Base-by-base conservation (phyloP, 805 yeast genomes). In the Cyberlindnera nakhonratchasimensis region DNA sequence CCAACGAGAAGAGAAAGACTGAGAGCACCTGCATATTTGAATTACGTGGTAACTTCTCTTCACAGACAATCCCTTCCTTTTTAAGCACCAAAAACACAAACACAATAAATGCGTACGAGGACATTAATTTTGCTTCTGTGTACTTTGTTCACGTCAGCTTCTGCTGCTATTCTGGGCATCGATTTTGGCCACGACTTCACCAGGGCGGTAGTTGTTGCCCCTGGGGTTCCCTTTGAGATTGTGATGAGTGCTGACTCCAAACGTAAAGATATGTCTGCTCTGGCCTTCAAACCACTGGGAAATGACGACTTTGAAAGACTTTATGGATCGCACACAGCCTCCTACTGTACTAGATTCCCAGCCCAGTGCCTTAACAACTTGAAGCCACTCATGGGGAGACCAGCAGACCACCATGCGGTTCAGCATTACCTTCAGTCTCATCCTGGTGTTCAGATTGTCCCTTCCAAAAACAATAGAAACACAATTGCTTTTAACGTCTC, bases 211-310 rank as follows among this genome's bases (percentile, higher is more conserved):
- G 69, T 93, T 34, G 85, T 93, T 30, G 96, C 96, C 0, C 97
- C 97, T 0, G 87, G 89, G 11, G 80, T 88, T 17, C 84, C 89
- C 13, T 81, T 90, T 58, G 98, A 93, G 57, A 75, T 93, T 30
- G 82, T 93, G 12, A 68, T 93, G 47, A 87, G 97, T 4, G 82
- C 87, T 20, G 98, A 93, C 55, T 83, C 96, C 3, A 87, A 89
- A 64, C 74, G 99, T 44, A 93, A 93, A 61, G 98, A 91, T 55
- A 69, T 81, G 5, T 75, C 90, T 4, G 96, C 95, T 1, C 53
- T 93, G 11, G 81, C 86, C 1, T 70, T 90, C 46, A 75, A 80
- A 39, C 61, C 67, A 1, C 53, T 66, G 23, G 41, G 65, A 51
- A 53, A 65, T 6, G 66, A 68, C 6, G 67, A 68, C 22, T 46